Evolutionary conservation across 495 filamentous ascomycete species (phyloP).

Genomic region (Physcia stellaris): DNA sequence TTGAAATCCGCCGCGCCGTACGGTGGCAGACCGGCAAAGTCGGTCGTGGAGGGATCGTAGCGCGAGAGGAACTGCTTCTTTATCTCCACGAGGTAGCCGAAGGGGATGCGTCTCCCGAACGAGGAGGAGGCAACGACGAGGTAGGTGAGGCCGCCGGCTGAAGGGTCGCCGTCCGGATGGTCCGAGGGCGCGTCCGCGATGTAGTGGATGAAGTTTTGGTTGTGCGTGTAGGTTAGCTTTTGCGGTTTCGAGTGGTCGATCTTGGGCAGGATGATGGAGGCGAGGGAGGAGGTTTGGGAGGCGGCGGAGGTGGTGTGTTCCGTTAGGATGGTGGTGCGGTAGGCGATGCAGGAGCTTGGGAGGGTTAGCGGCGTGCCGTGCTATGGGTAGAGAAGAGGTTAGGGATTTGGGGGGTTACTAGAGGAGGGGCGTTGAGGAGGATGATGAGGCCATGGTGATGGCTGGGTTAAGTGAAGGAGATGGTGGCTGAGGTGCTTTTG

Average conservation of each 20-base stretch:
- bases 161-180: constrained; percentile 11
- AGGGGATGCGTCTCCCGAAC: constrained; percentile 75
- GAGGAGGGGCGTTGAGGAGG: constrained; percentile 15
- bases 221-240: constrained; percentile 89
- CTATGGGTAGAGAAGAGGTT: background rate
- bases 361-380: background rate
- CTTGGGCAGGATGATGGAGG: constrained; percentile 90
- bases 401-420: constrained; percentile 9
- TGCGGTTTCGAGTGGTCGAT: constrained; percentile 68
- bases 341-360: constrained; percentile 16
- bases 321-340: constrained; percentile 65
- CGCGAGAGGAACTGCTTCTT: constrained; percentile 71
- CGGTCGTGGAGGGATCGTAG: constrained; percentile 54
- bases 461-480: background rate
- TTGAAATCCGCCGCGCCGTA: constrained; percentile 91
- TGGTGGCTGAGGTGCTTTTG: background rate
- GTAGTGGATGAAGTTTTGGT: constrained; percentile 87
- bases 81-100: constrained; percentile 85
- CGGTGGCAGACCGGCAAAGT: constrained; percentile 66
- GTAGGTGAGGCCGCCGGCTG: constrained; percentile 17
- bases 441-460: constrained; percentile 16
- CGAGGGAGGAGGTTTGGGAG: constrained; percentile 60
- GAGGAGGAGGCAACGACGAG: constrained; percentile 50
- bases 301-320: constrained; percentile 71
- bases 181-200: constrained; percentile 72